These are phyloP conservation scores for Galerina marginata DNA, from an alignment of 768 basidiomycete genomes.

Conservation along the genomic window DNA sequence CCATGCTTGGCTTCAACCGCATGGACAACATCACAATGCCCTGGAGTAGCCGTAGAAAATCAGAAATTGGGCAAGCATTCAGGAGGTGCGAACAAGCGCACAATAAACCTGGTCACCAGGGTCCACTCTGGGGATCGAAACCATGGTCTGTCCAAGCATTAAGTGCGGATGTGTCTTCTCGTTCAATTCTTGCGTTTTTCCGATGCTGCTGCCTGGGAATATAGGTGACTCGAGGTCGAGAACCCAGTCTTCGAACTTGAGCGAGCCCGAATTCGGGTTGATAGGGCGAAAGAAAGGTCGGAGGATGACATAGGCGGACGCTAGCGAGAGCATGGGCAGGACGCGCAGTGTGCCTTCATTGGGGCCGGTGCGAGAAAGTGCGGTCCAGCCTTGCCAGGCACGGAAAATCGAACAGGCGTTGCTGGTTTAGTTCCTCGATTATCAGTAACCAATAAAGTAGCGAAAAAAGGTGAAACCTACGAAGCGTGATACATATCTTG, in stretches of 20 bases:
- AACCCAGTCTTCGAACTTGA: conserved; percentile 58
- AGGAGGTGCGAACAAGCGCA: conserved; percentile 26
- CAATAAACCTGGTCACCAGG: conserved; percentile 72
- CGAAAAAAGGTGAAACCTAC: conserved; percentile 37
- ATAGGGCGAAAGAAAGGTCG: conserved; percentile 68
- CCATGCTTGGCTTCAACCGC: conserved; percentile 56
- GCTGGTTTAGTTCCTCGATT: conserved; percentile 27
- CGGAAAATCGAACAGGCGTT: conserved; percentile 60
- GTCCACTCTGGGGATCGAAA: conserved; percentile 58
- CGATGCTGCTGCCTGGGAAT: conserved; percentile 61
- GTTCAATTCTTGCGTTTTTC: conserved; percentile 60
- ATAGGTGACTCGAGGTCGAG: conserved; percentile 53
- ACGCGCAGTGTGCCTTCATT: conserved; percentile 68
- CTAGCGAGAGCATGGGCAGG: conserved; percentile 59
- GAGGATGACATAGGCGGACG: conserved; percentile 65
- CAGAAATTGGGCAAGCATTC: neutral
- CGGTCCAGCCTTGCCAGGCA: conserved; percentile 66
- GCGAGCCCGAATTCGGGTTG: conserved; percentile 23
- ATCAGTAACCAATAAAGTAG: conserved; percentile 11
- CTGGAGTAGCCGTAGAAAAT: conserved; percentile 25
- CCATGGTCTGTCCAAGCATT: conserved; percentile 59
- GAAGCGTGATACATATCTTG: conserved; percentile 68
- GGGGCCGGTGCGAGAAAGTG: conserved; percentile 56
- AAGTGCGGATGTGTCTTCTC: conserved; percentile 67
- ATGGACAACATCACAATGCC: conserved; percentile 63